Base-by-base conservation (phyloP, 305 asterid genomes). In the Solanum hybrid region DNA sequence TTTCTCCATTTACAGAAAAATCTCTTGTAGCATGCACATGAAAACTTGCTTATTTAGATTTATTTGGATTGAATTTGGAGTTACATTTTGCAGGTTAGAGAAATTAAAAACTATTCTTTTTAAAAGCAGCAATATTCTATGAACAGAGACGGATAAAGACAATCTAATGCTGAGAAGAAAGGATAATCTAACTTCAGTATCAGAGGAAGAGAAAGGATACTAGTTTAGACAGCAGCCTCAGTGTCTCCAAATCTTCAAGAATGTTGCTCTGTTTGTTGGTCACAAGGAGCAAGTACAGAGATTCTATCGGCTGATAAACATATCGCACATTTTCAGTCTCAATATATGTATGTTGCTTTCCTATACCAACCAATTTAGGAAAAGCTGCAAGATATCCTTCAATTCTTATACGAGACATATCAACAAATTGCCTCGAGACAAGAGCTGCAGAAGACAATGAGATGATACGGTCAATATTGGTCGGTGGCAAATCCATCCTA, bases 331-430 rank as follows among this genome's bases (percentile, higher is more conserved):
- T 96, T 89, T 96, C 98, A 37, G 99, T 96, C 95, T 95, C 98
- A 78, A 96, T 89, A 89, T 93, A 96, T 73, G 99, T 96, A 91
- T 96, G 98, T 42, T 95, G 97, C 90, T 96, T 96, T 92, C 99
- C 99, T 24, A 92, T 92, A 91, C 98, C 99, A 88, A 96, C 97
- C 94, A 96, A 92, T 92, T 96, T 96, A 86, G 98, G 99, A 87
- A 96, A 95, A 86, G 99, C 99, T 80, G 98, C 98, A 92, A 96
- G 97, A 92, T 95, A 95, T 56, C 99, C 98, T 93, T 96, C 99
- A 91, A 96, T 96, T 88, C 99, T 93, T 82, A 95, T 95, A 87
- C 97, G 98, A 86, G 98, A 94, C 98, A 96, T 95, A 88, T 95
- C 98, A 72, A 96, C 97, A 92, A 91, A 96, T 91, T 96, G 99